These are phyloP conservation scores for Colletotrichum sp. DNA, from an alignment of 2,329 filamentous ascomycete species.

Conservation along the genomic window DNA sequence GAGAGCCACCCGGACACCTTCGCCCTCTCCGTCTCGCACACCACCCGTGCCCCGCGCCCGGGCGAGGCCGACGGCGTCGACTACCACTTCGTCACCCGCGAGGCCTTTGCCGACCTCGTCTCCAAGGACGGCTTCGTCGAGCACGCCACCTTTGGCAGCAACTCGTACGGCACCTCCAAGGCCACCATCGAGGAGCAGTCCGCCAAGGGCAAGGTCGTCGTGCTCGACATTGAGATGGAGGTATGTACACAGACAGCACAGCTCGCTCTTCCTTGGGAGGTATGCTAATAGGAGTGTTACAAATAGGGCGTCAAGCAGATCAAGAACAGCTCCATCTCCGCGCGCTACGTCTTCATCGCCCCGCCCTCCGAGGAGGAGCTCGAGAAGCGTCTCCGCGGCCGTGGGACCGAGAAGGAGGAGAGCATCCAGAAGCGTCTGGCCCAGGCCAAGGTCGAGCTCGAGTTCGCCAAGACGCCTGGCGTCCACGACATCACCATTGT, in stretches of 20 bases:
- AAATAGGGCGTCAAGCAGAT: conserved; percentile 84
- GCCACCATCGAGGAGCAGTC: conserved; percentile 78
- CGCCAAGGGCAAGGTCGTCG: conserved; percentile 74
- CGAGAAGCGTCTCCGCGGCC: conserved; percentile 74
- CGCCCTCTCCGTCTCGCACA: conserved; percentile 71
- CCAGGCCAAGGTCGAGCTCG: conserved; percentile 78
- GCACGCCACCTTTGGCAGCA: conserved; percentile 81
- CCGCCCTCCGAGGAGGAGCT: conserved; percentile 79
- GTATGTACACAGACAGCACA: conserved; percentile 40
- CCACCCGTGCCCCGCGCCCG: conserved; percentile 76
- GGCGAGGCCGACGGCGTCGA: conserved; percentile 79
- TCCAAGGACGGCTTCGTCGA: conserved; percentile 80
- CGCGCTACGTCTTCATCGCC: conserved; percentile 84
- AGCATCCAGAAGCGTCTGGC: conserved; percentile 70
- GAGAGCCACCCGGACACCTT: conserved; percentile 56
- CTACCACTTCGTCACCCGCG: conserved; percentile 78
- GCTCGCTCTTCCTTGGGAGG: neutral
- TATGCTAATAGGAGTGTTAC: neutral
- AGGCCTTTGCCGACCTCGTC: conserved; percentile 72
- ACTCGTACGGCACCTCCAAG: conserved; percentile 86
- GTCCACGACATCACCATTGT: conserved; percentile 45
- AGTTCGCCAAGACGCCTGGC: conserved; percentile 71
- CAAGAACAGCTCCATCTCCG: conserved; percentile 74
- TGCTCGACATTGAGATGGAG: conserved; percentile 98
- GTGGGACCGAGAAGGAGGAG: conserved; percentile 81